Conservation (phyloP, 2,329 filamentous ascomycete genomes). For the Diplodia mutila region DNA sequence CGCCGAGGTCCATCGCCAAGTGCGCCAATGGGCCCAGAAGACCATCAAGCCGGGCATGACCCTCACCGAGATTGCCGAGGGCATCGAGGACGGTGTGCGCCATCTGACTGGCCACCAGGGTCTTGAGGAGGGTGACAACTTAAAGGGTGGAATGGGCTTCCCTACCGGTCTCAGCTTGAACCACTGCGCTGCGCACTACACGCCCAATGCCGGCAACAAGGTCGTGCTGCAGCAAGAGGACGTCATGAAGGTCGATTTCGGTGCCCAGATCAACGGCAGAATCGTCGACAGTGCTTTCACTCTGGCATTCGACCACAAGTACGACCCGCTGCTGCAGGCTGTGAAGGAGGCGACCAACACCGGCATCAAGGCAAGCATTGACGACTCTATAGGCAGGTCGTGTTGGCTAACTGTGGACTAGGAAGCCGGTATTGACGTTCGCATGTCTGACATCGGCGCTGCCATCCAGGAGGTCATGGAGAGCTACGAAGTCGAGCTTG, state of each 20-base stretch:
- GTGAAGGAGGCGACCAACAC: slow-evolving; percentile 72
- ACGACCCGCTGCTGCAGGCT: slow-evolving; percentile 68
- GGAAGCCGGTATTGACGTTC: slow-evolving; percentile 90
- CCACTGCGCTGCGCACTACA: slow-evolving; percentile 84
- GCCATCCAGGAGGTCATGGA: slow-evolving; percentile 91
- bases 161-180: slow-evolving; percentile 83
- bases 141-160: slow-evolving; percentile 83
- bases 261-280: slow-evolving; percentile 70
- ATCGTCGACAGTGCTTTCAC: slow-evolving; percentile 76
- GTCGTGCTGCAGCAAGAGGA: slow-evolving; percentile 66
- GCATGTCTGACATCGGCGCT: slow-evolving; percentile 82
- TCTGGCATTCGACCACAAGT: slow-evolving; percentile 68
- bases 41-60: slow-evolving; percentile 80
- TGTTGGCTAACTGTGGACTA: slow-evolving; percentile 33
- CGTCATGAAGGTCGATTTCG: slow-evolving; percentile 76
- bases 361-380: slow-evolving; percentile 65
- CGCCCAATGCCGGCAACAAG: slow-evolving; percentile 85
- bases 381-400: not conserved
- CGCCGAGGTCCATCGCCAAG: slow-evolving; percentile 87
- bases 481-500: slow-evolving; percentile 85
- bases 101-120: slow-evolving; percentile 76
- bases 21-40: slow-evolving; percentile 80
- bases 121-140: slow-evolving; percentile 74
- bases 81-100: slow-evolving; percentile 83
- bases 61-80: slow-evolving; percentile 80